Evolutionary conservation across 805 yeast genomes (phyloP), one percentile per base, ranked within the genome.

Genomic region (Nakazawaea anatomiae): DNA sequence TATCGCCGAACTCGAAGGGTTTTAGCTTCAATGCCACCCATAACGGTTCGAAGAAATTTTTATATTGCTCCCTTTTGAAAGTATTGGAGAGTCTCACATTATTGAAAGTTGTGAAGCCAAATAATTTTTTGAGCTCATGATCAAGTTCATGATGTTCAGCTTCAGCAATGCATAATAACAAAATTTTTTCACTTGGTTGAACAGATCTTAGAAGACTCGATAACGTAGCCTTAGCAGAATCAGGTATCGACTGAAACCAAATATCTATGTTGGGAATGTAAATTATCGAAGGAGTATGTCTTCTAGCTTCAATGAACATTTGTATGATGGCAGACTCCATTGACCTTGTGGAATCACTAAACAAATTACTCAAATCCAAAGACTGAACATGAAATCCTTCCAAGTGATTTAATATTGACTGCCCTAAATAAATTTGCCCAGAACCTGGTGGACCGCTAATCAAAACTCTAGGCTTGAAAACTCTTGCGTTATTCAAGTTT

Each of bases 381-480:
- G 87, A 79, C 63, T 94, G 97, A 11, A 89, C 83, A 60, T 89
- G 92, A 59, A 85, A 89, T 0, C 97, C 96, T 67, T 94, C 99
- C 47, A 94, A 70, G 57, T 82, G 76, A 59, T 89, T 86, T 48
- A 92, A 70, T 8, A 91, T 72, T 0, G 98, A 97, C 2, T 90
- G 75, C 4, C 90, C 85, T 7, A 94, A 63, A 63, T 92, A 90
- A 56, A 82, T 86, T 60, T 91, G 97, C 1, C 98, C 99, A 65
- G 79, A 79, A 0, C 98, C 97, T 11, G 73, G 69, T 1, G 72
- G 70, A 5, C 98, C 97, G 42, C 81, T 68, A 2, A 94, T 72
- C 30, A 90, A 68, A 34, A 94, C 67, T 56, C 94, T 79, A 2
- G 99, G 99, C 55, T 87, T 80, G 63, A 83, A 91, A 1, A 87